phyloP scores from a whole-genome alignment of 2,329 filamentous ascomycete species.

The Penicillium sp. region DNA sequence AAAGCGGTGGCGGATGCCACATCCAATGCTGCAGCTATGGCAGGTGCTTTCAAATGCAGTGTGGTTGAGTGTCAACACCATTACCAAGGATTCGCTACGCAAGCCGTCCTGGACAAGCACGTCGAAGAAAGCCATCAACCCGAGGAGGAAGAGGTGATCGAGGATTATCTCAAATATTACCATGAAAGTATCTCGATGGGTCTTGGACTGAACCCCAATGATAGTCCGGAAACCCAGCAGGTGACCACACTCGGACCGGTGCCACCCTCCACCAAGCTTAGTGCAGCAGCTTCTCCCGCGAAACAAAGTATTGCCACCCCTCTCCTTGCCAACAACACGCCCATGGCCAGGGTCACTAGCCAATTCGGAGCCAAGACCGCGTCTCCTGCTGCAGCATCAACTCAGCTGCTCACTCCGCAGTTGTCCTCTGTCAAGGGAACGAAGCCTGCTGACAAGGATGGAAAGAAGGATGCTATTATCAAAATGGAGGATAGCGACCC shows the following conservation, averaged over 20 bases:
- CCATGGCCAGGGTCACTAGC: constrained; percentile 35
- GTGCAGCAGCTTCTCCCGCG: constrained; percentile 20
- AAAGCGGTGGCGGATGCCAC: constrained; percentile 43
- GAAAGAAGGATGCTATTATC: constrained; percentile 4
- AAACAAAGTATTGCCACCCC: constrained; percentile 34
- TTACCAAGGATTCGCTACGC: constrained; percentile 54
- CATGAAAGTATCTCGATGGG: constrained; percentile 52
- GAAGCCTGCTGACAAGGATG: constrained; percentile 26
- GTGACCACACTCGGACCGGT: constrained; percentile 10
- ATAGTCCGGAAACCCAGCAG: constrained; percentile 19
- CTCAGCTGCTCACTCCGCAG: constrained; percentile 34
- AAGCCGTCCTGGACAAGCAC: constrained; percentile 56
- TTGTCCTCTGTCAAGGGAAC: constrained; percentile 24
- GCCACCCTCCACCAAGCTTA: constrained; percentile 19
- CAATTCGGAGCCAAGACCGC: constrained; percentile 33
- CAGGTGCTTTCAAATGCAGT: constrained; percentile 53
- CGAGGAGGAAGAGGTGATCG: constrained; percentile 44
- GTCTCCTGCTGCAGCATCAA: constrained; percentile 32
- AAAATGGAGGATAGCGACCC: constrained; percentile 8
- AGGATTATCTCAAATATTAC: constrained; percentile 56
- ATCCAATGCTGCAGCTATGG: constrained; percentile 37
- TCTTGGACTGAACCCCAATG: constrained; percentile 43
- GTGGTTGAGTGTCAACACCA: constrained; percentile 54
- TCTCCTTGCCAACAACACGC: constrained; percentile 27
- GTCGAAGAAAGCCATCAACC: constrained; percentile 52